Base-by-base conservation (phyloP, 2,329 filamentous ascomycete species). In the Endoconidiophora polonica region DNA sequence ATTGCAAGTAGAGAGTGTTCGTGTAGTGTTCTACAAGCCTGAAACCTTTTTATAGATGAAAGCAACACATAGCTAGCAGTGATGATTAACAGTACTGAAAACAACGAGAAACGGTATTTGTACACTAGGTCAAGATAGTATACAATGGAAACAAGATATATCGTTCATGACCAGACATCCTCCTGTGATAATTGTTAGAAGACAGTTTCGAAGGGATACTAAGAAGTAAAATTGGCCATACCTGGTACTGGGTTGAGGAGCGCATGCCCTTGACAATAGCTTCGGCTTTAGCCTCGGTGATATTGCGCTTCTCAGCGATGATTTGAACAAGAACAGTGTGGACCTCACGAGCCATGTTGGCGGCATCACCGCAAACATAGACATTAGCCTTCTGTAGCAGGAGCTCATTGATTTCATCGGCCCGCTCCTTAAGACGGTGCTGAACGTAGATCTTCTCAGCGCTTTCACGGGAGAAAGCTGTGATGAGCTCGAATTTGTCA, bases 211-310 rank as follows among this genome's bases (percentile, higher is more conserved):
- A 38, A 41, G 10, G 16, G 33, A 48, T 24, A 42, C 52, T 53
- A 39, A n/a, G 14, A 18, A 29, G 49, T 44, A n/a, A 26, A 12
- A 42, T 48, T 37, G 26, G 48, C 66, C 70, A 54, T 76, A 81
- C 91, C 74, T 98, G 93, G 72, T 98, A 98, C 66, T 91, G 86
- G 66, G 94, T 95, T 56, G 83, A 80, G 57, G 84, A 81, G 61
- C 91, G 81, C 90, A 98, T 95, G 59, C 81, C 81, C 77, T 96
- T 98, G 54, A 98, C 87, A 60, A 95, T 81, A 62, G 96, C 90
- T 67, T 98, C 91, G 12, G 79, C 91, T 74, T 94, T 94, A 56
- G 81, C 72, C 59, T 90, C 82, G 1, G 86, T 73, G 52, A 96
- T 74, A 46, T 83, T 83, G 49, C 91, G 77, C 64, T 94, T 76